Percentiles rank a stretch among this genome's conserved stretches.
phyloP scores from a whole-genome alignment of 148 eudicot species.

The Chenopodium quinoa region DNA sequence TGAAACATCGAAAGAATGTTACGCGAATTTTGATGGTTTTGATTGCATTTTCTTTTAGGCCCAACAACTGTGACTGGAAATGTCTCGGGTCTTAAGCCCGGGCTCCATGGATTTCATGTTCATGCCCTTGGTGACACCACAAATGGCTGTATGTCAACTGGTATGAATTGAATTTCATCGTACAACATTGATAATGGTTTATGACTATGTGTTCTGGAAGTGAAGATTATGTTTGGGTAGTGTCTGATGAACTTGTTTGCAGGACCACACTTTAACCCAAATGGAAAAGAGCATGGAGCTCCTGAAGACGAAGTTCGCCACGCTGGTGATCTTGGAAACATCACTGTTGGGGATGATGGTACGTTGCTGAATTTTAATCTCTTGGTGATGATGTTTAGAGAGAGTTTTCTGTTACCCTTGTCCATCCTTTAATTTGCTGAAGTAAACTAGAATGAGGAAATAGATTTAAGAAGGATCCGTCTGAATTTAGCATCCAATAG shows the following conservation, averaged over 20 bases:
- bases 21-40: not conserved
- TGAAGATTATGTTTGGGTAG: slow-evolving; percentile 7
- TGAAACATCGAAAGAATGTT: not conserved
- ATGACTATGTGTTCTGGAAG: not conserved
- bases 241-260: slow-evolving; percentile 19
- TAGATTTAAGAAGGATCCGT: not conserved
- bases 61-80: slow-evolving; percentile 82
- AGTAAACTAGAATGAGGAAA: not conserved
- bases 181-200: not conserved
- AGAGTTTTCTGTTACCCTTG: not conserved
- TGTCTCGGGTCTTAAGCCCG: slow-evolving; percentile 82
- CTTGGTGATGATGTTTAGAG: not conserved
- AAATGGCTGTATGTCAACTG: slow-evolving; percentile 98
- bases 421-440: not conserved
- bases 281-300: slow-evolving; percentile 87
- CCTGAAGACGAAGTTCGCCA: slow-evolving; percentile 89
- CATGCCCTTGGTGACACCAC: slow-evolving; percentile 99
- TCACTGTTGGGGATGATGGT: slow-evolving; percentile 95
- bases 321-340: slow-evolving; percentile 98
- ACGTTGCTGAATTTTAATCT: slow-evolving; percentile 19
- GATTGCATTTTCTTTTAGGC: slow-evolving; percentile 36
- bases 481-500: not conserved
- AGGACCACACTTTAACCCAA: slow-evolving; percentile 98
- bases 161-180: slow-evolving; percentile 32
- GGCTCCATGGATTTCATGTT: slow-evolving; percentile 96